phyloP scores from a whole-genome alignment of 108 stramenopile species.

The Conticribra weissflogii region DNA sequence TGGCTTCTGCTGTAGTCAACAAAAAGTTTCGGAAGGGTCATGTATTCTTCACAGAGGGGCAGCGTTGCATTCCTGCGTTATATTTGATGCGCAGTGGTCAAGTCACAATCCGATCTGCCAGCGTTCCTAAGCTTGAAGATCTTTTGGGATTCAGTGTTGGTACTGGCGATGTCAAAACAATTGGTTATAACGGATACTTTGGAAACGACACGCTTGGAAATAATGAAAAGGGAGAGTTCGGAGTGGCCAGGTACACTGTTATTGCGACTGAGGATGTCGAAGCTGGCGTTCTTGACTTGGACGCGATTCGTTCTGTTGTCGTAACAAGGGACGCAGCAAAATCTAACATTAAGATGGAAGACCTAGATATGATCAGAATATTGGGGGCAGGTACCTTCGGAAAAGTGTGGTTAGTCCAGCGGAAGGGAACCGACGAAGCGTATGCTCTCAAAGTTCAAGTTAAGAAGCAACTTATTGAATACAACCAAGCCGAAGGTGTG shows the following conservation, averaged over 20 bases:
- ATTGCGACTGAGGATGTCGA: conserved; percentile 63
- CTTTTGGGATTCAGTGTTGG: conserved; percentile 40
- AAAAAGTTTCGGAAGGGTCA: conserved; percentile 62
- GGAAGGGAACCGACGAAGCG: conserved; percentile 38
- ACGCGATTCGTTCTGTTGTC: conserved; percentile 67
- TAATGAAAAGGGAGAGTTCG: conserved; percentile 60
- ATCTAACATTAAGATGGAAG: conserved; percentile 41
- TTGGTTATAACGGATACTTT: conserved; percentile 65
- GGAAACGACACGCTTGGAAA: conserved; percentile 65
- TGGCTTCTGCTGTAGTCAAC: conserved; percentile 55
- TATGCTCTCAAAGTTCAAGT: conserved; percentile 92
- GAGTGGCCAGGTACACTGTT: conserved; percentile 59
- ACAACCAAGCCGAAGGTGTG: conserved; percentile 83
- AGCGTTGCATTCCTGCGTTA: conserved; percentile 50
- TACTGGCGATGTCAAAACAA: conserved; percentile 45
- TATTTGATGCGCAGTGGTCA: conserved; percentile 65
- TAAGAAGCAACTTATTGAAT: conserved; percentile 83
- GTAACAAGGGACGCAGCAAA: conserved; percentile 11
- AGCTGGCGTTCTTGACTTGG: conserved; percentile 62
- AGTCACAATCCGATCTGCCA: conserved; percentile 50
- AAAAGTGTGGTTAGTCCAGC: conserved; percentile 89
- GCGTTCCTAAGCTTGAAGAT: conserved; percentile 21
- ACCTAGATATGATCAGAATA: conserved; percentile 59
- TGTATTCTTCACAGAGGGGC: conserved; percentile 78
- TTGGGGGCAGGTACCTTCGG: conserved; percentile 95